These are phyloP conservation scores for Lotmaria passim DNA, from an alignment of 208 protist genomes.

Conservation along the genomic window DNA sequence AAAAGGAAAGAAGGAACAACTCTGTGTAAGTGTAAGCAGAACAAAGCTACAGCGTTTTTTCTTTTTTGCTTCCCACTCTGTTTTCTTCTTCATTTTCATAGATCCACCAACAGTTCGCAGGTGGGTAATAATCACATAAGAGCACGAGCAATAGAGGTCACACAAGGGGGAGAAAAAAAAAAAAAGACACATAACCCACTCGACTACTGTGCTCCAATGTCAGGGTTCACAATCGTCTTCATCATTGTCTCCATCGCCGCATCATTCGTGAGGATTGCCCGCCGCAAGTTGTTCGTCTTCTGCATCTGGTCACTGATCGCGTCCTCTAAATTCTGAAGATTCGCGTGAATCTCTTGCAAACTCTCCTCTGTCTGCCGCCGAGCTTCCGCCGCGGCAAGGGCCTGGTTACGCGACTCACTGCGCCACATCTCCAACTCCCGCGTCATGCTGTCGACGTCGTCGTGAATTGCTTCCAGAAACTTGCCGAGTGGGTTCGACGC, in stretches of 20 bases:
- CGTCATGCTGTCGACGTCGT: conserved; percentile 91
- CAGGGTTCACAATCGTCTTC: conserved; percentile 81
- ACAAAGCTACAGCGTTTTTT: too few species aligned
- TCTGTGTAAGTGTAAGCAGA: too few species aligned
- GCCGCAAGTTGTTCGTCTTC: conserved; percentile 85
- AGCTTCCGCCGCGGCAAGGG: conserved; percentile 77
- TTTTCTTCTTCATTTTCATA: too few species aligned
- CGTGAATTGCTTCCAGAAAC: conserved; percentile 85
- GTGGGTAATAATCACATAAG: too few species aligned
- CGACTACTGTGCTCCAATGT: conserved; percentile 41
- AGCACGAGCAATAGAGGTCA: not conserved
- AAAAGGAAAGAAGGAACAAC: not conserved
- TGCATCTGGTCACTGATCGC: conserved; percentile 87
- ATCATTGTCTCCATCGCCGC: conserved; percentile 81
- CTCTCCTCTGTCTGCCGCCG: conserved; percentile 83
- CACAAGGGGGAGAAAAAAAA: not conserved
- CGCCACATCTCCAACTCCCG: conserved; percentile 92
- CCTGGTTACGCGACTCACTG: conserved; percentile 83
- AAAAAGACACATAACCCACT: not conserved
- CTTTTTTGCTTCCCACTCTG: too few species aligned
- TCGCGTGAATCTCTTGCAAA: conserved; percentile 79
- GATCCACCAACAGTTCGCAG: too few species aligned
- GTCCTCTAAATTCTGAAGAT: conserved; percentile 87
- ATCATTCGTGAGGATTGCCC: conserved; percentile 83
- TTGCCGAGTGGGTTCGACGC: conserved; percentile 89